These are phyloP conservation scores for Arachis stenosperma DNA, from an alignment of 306 rosid genomes.

Conservation along the genomic window DNA sequence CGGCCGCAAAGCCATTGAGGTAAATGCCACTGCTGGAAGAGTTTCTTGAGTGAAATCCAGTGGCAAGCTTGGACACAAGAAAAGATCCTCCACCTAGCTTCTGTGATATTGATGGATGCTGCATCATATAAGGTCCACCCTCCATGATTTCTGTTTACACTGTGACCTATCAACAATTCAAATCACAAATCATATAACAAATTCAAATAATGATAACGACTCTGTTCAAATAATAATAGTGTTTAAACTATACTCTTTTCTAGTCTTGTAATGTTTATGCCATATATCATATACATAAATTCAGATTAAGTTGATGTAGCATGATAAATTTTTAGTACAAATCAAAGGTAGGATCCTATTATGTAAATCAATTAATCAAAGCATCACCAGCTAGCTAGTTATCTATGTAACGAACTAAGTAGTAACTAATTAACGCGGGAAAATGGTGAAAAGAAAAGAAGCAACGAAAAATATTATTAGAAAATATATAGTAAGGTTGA, in stretches of 20 bases:
- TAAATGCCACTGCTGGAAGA: constrained; percentile 32
- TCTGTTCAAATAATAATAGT: no score
- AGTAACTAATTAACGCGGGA: not conserved
- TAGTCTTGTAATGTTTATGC: not conserved
- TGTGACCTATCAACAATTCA: constrained; percentile 52
- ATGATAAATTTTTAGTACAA: not conserved
- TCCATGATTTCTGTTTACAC: constrained; percentile 51
- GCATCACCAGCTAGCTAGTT: no score
- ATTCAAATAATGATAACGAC: no score
- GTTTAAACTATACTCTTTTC: no score
- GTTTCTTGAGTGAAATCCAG: constrained; percentile 40
- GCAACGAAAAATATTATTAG: not conserved
- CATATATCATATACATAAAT: not conserved
- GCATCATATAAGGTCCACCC: constrained; percentile 43
- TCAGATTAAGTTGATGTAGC: not conserved
- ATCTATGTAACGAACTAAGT: no score
- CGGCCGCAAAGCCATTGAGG: constrained; percentile 51
- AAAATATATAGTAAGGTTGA: not conserved
- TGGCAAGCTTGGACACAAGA: constrained; percentile 61
- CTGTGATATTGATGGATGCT: constrained; percentile 62
- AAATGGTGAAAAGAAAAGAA: not conserved
- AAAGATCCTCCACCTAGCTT: constrained; percentile 63
- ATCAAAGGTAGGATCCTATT: not conserved
- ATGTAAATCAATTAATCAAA: no score
- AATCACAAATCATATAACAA: constrained; percentile 2